These are phyloP conservation scores for Monosporascus sp. DNA, from an alignment of 2,329 filamentous ascomycete genomes.

Conservation along the genomic window DNA sequence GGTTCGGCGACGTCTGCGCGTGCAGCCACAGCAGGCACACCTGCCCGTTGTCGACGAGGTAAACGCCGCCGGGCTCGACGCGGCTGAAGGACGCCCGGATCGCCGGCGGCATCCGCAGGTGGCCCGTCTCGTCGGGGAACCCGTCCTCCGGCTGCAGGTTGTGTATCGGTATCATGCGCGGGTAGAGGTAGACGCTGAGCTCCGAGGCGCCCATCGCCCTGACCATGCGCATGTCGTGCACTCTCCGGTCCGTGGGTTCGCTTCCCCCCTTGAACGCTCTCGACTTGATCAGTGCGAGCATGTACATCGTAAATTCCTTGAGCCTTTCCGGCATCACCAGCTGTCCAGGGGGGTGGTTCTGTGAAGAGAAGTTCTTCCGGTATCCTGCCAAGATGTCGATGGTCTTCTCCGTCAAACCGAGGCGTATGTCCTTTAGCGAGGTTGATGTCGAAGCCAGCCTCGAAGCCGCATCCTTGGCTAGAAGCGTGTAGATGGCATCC, in stretches of 20 bases:
- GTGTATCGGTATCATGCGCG: slow-evolving; percentile 86
- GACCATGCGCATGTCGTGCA: slow-evolving; percentile 87
- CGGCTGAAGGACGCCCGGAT: slow-evolving; percentile 80
- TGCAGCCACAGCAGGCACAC: slow-evolving; percentile 90
- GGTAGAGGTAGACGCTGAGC: slow-evolving; percentile 88
- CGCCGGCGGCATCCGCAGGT: slow-evolving; percentile 75
- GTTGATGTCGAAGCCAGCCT: slow-evolving; percentile 66
- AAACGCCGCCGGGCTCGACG: slow-evolving; percentile 88
- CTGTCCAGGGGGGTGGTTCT: slow-evolving; percentile 81
- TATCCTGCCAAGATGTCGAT: slow-evolving; percentile 90
- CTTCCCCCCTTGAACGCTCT: slow-evolving; percentile 89
- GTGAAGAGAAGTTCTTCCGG: slow-evolving; percentile 81
- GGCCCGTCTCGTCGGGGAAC: slow-evolving; percentile 82
- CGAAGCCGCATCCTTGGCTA: slow-evolving; percentile 91
- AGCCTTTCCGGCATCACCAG: slow-evolving; percentile 92
- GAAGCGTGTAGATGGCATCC: slow-evolving; percentile 80
- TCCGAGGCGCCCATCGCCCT: slow-evolving; percentile 82
- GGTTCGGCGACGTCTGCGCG: slow-evolving; percentile 82
- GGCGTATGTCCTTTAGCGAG: slow-evolving; percentile 78
- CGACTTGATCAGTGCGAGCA: slow-evolving; percentile 82
- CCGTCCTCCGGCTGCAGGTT: slow-evolving; percentile 83
- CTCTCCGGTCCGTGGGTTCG: slow-evolving; percentile 83
- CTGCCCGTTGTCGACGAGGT: slow-evolving; percentile 93
- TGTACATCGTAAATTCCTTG: slow-evolving; percentile 96
- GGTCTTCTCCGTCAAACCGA: slow-evolving; percentile 79